Base-by-base conservation (phyloP, 441 rosid species). In the Adansonia madagascariensis region DNA sequence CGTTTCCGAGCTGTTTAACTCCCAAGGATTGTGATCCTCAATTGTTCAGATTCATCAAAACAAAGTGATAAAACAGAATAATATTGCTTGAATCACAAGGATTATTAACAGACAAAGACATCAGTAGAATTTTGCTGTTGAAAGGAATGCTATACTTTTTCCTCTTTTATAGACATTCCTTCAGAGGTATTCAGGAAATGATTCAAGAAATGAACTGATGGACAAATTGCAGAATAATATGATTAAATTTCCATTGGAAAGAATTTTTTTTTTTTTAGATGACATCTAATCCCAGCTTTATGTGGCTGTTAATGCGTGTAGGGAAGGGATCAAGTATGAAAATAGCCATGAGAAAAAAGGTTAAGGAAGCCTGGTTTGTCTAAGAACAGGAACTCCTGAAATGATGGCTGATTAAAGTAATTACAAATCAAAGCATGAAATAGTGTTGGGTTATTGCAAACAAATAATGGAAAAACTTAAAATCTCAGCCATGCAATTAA, bases 391-490 rank as follows among this genome's bases (percentile, higher is more conserved):
- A 55, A 55, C 20, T 55, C 9, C 10, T 55, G 22, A 55, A 55
- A n/a, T 17, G 8, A 55, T 55, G 59, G 20, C 10, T 62, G 44
- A 62, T 31, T 62, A 62, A 62, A 14, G 44, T 31, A 31, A 15
- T 8, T 31, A 71, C 24, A 44, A 46, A 66, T 66, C 71, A 18
- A 66, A 60, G 64, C 44, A 27, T 12, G 53, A 15, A 22, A 20
- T 61, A 46, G n/a, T 20, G n/a, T 63, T 73, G 84, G 79, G 67
- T 70, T 73, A 57, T 62, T 79, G 80, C 78, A 69, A 66, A 60
- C 66, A 52, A 50, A 71, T 5, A 56, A 53, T 27, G 18, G 43
- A 56, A 66, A 67, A 53, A 63, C 70, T 67, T 50, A 59, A 77
- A 84, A 68, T 61, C 52, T 59, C 65, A 80, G 65, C 63, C 81